Evolutionary conservation across 1,284 basidiomycete species (phyloP).

Genomic region (Trichosporon faecale): DNA sequence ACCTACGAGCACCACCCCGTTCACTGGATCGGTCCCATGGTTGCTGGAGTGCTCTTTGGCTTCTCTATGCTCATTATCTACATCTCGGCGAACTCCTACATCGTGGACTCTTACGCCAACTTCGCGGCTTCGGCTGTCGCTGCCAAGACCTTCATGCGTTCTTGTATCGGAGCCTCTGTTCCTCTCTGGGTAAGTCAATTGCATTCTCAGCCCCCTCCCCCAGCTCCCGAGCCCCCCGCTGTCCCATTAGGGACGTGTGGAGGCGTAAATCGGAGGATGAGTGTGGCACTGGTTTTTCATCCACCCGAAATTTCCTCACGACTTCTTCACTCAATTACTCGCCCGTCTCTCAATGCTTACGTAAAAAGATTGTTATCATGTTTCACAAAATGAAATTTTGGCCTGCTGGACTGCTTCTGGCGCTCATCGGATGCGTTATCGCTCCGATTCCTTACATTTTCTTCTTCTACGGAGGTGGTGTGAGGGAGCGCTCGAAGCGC

Average conservation of each 20-base stretch:
- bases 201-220: conserved; percentile 9
- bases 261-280: too few relatives aligned
- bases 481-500: conserved; percentile 30
- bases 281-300: not conserved
- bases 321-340: not conserved
- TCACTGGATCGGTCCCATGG: conserved; percentile 42
- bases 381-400: conserved; percentile 40
- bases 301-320: not conserved
- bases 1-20: conserved; percentile 32
- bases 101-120: conserved; percentile 40
- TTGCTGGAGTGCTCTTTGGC: conserved; percentile 38
- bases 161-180: conserved; percentile 51
- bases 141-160: conserved; percentile 56
- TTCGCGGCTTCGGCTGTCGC: conserved; percentile 52
- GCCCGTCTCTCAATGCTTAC: not conserved
- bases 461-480: conserved; percentile 42
- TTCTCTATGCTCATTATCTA: conserved; percentile 46
- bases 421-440: conserved; percentile 35
- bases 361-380: conserved; percentile 10
- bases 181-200: conserved; percentile 42
- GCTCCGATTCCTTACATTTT: conserved; percentile 44
- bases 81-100: conserved; percentile 47
- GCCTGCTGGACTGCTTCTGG: conserved; percentile 39
- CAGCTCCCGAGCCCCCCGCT: too few relatives aligned
- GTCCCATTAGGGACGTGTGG: too few relatives aligned